Base-by-base conservation (phyloP, 345 rosid genomes). In the Populus ilicifolia region DNA sequence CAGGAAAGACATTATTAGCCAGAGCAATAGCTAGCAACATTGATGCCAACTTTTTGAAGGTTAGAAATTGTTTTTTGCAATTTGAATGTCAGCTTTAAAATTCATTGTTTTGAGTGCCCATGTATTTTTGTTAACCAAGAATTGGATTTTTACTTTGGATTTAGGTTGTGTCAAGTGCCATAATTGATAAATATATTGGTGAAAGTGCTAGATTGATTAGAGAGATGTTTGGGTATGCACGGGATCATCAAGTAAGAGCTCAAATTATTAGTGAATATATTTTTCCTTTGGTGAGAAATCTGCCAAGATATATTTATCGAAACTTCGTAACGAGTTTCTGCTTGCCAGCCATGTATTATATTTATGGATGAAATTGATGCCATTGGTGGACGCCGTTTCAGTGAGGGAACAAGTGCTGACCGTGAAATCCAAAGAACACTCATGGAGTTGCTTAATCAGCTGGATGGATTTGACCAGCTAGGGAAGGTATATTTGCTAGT, bases 321-420 rank as follows among this genome's bases (percentile, higher is more conserved):
- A 17, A n/a, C 36, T 41, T 16, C 2, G 25, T 41, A 8, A 21
- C 1, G 44, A 12, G 23, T 67, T 79, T 80, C 23, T 74, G 21
- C 59, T 14, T 33, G 6, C 78, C 65, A 96, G 98, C 99, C 99
- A 38, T 96, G 99, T 81, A 96, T 93, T 81, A 96, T 96, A 70
- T 96, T 96, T 84, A 96, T 96, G 99, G 99, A 96, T 87, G 98
- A 96, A 83, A 96, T 96, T 77, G 99, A 96, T 92, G 99, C 99
- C 50, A 96, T 96, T 84, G 98, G 99, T 79, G 98, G 99, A 36
- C 96, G 98, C 71, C 99, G 99, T 78, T 96, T 93, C 73, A 96
- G 98, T 41, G 98, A 96, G 81, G 99, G 99, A 74, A 96, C 98
- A 54, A 96, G 99, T 79, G 99, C 98, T 74, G 99, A 96, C 74